phyloP scores from a whole-genome alignment of 2,329 filamentous ascomycete species.

The Xylariaceae sp. region DNA sequence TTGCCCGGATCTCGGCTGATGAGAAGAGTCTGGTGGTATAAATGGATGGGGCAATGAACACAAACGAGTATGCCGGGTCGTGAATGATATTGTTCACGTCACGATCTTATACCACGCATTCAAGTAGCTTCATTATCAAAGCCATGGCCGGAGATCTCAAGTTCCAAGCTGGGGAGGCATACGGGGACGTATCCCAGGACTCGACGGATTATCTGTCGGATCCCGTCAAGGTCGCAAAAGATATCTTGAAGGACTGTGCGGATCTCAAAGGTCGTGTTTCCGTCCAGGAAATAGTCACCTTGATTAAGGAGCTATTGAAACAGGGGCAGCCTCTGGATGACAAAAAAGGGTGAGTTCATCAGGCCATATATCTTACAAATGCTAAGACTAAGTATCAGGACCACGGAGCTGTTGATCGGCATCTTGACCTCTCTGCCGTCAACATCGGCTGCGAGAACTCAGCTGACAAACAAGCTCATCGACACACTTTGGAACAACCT shows the following conservation, averaged over 20 bases:
- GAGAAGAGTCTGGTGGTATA: slow-evolving; percentile 3
- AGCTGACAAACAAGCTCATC: slow-evolving; percentile 48
- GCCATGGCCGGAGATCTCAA: slow-evolving; percentile 33
- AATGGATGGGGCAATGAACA: background rate
- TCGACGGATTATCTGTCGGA: slow-evolving; percentile 29
- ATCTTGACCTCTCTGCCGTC: slow-evolving; percentile 37
- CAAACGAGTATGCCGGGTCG: background rate
- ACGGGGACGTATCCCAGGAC: slow-evolving; percentile 26
- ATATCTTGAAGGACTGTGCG: slow-evolving; percentile 31
- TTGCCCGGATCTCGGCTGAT: slow-evolving; percentile 5
- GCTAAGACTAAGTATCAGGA: slow-evolving; percentile 27
- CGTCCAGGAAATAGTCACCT: slow-evolving; percentile 26
- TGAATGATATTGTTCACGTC: no score
- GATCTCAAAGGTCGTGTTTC: slow-evolving; percentile 28
- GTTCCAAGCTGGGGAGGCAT: slow-evolving; percentile 36
- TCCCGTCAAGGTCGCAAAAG: slow-evolving; percentile 31
- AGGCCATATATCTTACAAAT: background rate
- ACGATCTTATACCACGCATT: background rate
- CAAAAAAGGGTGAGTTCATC: slow-evolving; percentile 40
- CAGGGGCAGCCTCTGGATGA: slow-evolving; percentile 56
- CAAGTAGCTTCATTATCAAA: background rate
- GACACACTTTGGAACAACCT: slow-evolving; percentile 51
- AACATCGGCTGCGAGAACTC: slow-evolving; percentile 29
- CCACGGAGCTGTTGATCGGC: slow-evolving; percentile 38
- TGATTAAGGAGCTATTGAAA: slow-evolving; percentile 30